Evolutionary conservation across 2,329 filamentous ascomycete genomes (phyloP).

Genomic region (Phialocephala sp.): DNA sequence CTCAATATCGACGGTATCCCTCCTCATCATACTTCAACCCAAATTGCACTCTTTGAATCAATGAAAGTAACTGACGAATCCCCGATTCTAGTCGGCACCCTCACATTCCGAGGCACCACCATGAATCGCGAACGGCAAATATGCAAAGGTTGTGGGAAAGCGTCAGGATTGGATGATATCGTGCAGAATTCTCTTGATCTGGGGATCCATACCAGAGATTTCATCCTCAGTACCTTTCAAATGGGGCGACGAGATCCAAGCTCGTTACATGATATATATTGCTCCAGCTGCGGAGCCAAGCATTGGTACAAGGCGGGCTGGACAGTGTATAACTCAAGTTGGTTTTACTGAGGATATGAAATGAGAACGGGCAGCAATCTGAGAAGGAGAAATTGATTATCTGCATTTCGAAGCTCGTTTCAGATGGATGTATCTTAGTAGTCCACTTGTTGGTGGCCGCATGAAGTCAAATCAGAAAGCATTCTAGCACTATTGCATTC

Average conservation of each 20-base stretch:
- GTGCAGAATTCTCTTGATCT: background rate
- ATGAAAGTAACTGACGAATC: background rate
- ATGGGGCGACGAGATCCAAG: background rate
- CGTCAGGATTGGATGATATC: constrained; percentile 3
- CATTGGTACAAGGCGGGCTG: background rate
- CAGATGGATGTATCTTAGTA: too few relatives aligned
- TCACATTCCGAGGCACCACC: background rate
- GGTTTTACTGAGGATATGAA: background rate
- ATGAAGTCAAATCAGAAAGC: too few relatives aligned
- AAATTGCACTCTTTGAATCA: background rate
- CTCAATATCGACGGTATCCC: background rate
- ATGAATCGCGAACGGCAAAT: constrained; percentile 1
- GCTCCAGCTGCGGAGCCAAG: constrained; percentile 1
- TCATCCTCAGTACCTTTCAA: background rate
- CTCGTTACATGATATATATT: background rate
- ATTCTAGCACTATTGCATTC: too few relatives aligned
- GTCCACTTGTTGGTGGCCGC: too few relatives aligned
- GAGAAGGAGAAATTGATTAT: too few relatives aligned
- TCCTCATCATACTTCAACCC: background rate
- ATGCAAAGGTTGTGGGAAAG: constrained; percentile 3
- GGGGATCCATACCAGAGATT: background rate
- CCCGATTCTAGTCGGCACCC: background rate
- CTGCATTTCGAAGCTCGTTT: too few relatives aligned
- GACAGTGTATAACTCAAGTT: background rate
- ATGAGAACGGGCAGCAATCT: background rate